Conservation (phyloP, 2,329 filamentous ascomycete genomes). For the Aspergillus fructus region DNA sequence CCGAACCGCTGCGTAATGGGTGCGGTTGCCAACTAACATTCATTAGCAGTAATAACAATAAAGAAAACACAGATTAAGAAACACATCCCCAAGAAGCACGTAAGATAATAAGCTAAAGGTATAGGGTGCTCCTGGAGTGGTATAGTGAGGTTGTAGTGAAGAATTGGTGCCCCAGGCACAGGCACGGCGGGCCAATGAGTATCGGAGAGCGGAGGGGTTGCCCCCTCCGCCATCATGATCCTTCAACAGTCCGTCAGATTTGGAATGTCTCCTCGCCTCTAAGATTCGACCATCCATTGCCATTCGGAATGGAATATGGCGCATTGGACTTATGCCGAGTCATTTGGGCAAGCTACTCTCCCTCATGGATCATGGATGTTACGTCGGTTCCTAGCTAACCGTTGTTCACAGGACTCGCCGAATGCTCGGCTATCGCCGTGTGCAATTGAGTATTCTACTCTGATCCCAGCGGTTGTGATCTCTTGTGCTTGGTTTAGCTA, state of each 20-base stretch:
- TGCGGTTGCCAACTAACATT: too few relatives aligned
- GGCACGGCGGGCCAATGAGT: not conserved
- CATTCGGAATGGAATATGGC: conserved; percentile 9
- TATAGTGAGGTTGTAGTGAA: not conserved
- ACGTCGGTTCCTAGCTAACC: not conserved
- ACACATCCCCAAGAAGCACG: too few relatives aligned
- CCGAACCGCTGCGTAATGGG: too few relatives aligned
- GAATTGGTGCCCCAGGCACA: not conserved
- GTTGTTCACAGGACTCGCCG: conserved; percentile 33
- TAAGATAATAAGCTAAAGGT: too few relatives aligned
- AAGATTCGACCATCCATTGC: conserved; percentile 9
- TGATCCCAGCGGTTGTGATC: conserved; percentile 28
- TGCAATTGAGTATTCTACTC: conserved; percentile 34
- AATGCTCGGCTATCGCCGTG: conserved; percentile 37
- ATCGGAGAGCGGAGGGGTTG: not conserved
- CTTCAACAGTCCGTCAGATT: not conserved
- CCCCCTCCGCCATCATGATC: not conserved
- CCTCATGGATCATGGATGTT: too few relatives aligned
- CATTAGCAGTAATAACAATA: too few relatives aligned
- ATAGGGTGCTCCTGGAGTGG: not conserved
- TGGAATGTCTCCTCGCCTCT: not conserved
- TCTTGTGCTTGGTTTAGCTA: conserved; percentile 29
- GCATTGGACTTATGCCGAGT: conserved; percentile 13
- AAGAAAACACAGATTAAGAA: too few relatives aligned
- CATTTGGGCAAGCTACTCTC: conserved; percentile 17